These are phyloP conservation scores for Daldinia sp. DNA, from an alignment of 2,329 filamentous ascomycete genomes.

Conservation along the genomic window DNA sequence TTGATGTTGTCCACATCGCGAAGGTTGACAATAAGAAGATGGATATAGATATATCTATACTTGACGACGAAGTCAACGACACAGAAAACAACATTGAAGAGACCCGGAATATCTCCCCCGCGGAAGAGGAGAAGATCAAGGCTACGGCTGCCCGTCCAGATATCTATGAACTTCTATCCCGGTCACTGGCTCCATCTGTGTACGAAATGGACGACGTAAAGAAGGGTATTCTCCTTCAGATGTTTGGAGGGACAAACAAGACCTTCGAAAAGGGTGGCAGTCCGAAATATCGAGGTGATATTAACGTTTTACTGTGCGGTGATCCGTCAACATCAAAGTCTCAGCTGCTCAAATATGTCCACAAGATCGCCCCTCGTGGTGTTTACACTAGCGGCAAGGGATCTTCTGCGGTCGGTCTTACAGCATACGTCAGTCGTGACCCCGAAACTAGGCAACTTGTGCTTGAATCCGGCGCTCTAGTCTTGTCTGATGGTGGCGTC, in stretches of 20 bases:
- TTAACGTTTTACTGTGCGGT: slow-evolving; percentile 95
- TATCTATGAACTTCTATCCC: slow-evolving; percentile 89
- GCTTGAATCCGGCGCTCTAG: slow-evolving; percentile 80
- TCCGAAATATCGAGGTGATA: slow-evolving; percentile 94
- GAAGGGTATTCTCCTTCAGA: slow-evolving; percentile 94
- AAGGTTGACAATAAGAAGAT: slow-evolving; percentile 96
- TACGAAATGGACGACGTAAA: slow-evolving; percentile 99
- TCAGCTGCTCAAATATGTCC: slow-evolving; percentile 91
- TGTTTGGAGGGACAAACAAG: slow-evolving; percentile 98
- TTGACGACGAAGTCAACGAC: slow-evolving; percentile 79
- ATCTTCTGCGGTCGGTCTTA: slow-evolving; percentile 82
- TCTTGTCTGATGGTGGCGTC: slow-evolving; percentile 81
- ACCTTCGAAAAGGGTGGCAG: slow-evolving; percentile 96
- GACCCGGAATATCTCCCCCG: slow-evolving; percentile 80
- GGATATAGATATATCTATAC: slow-evolving; percentile 87
- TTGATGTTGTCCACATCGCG: slow-evolving; percentile 94
- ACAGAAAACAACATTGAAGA: slow-evolving; percentile 82
- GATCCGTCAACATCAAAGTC: slow-evolving; percentile 97
- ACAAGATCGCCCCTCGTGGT: slow-evolving; percentile 93
- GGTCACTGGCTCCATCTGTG: slow-evolving; percentile 91
- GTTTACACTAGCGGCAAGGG: slow-evolving; percentile 85
- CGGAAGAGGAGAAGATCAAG: slow-evolving; percentile 90
- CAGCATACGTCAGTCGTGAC: slow-evolving; percentile 81
- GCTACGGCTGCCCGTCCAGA: slow-evolving; percentile 81
- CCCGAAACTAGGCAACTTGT: slow-evolving; percentile 82